These are phyloP conservation scores for Cryomyces antarcticus DNA, from an alignment of 495 filamentous ascomycete genomes.

Conservation along the genomic window DNA sequence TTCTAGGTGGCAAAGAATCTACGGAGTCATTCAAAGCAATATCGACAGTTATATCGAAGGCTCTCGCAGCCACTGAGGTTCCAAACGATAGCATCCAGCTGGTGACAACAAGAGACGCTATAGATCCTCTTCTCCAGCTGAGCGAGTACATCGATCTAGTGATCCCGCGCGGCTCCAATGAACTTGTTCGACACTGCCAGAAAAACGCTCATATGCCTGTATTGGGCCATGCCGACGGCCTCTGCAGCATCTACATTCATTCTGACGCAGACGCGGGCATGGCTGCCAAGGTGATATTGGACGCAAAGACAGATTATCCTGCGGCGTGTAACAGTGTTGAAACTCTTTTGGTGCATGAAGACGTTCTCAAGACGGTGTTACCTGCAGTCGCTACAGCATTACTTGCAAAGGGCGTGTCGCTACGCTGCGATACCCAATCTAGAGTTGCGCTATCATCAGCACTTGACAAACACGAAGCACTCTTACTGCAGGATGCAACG, in stretches of 20 bases:
- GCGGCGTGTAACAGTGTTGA: constrained; percentile 94
- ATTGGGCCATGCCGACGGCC: constrained; percentile 85
- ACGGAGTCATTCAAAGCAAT: constrained; percentile 83
- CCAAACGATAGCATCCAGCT: constrained; percentile 79
- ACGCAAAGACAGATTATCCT: constrained; percentile 84
- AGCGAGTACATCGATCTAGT: constrained; percentile 84
- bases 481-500: constrained; percentile 39
- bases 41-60: constrained; percentile 60
- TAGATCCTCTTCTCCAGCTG: constrained; percentile 62
- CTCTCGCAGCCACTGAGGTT: constrained; percentile 55
- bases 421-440: constrained; percentile 59
- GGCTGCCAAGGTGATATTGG: constrained; percentile 61
- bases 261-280: constrained; percentile 50
- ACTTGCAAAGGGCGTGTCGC: constrained; percentile 51
- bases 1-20: constrained; percentile 73
- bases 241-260: constrained; percentile 81
- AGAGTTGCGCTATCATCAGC: constrained; percentile 33
- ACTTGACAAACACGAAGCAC: constrained; percentile 19
- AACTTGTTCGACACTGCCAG: constrained; percentile 80
- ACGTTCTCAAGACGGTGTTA: constrained; percentile 44
- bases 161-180: constrained; percentile 84
- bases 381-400: constrained; percentile 52
- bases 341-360: constrained; percentile 66
- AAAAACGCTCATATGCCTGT: constrained; percentile 84
- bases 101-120: constrained; percentile 73